A percentile compares a stretch with the other conserved stretches of the same genome.
These are phyloP conservation scores for Seminavis robusta DNA, from an alignment of 108 stramenopile species.

Conservation along the genomic window DNA sequence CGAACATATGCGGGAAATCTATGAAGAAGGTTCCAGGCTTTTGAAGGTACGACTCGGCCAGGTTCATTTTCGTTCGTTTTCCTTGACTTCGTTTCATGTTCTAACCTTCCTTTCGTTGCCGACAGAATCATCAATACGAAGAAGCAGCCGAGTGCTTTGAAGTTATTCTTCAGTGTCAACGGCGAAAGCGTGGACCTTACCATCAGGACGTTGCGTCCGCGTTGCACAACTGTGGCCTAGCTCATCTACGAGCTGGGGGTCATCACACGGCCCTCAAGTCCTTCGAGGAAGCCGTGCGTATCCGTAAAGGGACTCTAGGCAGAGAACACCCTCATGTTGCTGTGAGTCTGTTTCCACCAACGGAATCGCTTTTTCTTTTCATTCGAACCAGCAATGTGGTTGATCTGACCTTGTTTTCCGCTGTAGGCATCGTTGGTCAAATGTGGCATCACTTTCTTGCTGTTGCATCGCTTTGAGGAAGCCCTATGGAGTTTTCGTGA, in stretches of 20 bases:
- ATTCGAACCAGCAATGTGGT: background rate
- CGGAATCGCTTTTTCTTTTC: background rate
- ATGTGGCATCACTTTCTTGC: constrained; percentile 43
- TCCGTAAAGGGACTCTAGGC: constrained; percentile 48
- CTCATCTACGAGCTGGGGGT: constrained; percentile 25
- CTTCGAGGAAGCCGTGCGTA: constrained; percentile 53
- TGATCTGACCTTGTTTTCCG: background rate
- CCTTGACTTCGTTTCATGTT: background rate
- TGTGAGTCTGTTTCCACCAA: constrained; percentile 1
- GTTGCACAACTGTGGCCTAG: constrained; percentile 54
- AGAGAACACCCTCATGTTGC: constrained; percentile 51
- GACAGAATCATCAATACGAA: background rate
- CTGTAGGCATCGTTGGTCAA: constrained; percentile 52
- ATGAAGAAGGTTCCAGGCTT: constrained; percentile 6
- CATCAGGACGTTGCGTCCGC: constrained; percentile 49
- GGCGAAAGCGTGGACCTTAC: constrained; percentile 24
- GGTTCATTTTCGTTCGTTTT: background rate
- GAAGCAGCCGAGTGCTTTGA: constrained; percentile 40
- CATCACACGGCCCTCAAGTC: constrained; percentile 41
- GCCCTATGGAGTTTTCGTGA: constrained; percentile 48
- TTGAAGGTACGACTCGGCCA: constrained; percentile 20
- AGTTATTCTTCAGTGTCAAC: constrained; percentile 32
- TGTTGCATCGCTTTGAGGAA: constrained; percentile 43
- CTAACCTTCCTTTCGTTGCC: constrained; percentile 1
- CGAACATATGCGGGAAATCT: constrained; percentile 5